Evolutionary conservation across 2,329 filamentous ascomycete genomes (phyloP).

Genomic region (Alternaria novae-zelandiae): DNA sequence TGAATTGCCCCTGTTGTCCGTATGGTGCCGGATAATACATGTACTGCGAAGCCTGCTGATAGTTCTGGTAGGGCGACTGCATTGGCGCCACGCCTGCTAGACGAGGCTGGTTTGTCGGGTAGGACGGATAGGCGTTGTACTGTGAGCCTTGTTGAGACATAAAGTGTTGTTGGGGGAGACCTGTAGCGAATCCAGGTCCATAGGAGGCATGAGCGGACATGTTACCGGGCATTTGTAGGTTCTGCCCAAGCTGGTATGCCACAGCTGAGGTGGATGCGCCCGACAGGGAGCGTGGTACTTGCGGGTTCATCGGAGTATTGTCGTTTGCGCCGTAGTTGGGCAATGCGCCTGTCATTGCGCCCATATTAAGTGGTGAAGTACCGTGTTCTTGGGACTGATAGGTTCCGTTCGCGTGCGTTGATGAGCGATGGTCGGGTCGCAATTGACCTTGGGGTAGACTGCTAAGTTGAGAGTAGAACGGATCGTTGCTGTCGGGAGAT

Average conservation of each 20-base stretch:
- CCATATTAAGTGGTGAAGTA: conserved; percentile 44
- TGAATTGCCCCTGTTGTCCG: conserved; percentile 35
- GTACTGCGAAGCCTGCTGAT: conserved; percentile 41
- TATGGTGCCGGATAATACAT: conserved; percentile 47
- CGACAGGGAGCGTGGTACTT: conserved; percentile 42
- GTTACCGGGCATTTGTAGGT: conserved; percentile 40
- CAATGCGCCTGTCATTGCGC: conserved; percentile 43
- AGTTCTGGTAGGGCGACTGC: conserved; percentile 39
- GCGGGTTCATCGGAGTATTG: conserved; percentile 19
- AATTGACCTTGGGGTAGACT: conserved; percentile 37
- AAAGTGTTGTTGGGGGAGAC: conserved; percentile 40
- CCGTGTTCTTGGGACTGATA: conserved; percentile 37
- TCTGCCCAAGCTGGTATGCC: conserved; percentile 51
- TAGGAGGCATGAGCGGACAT: conserved; percentile 36
- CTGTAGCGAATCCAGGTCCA: conserved; percentile 31
- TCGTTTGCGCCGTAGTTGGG: conserved; percentile 43
- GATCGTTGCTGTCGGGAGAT: conserved; percentile 31
- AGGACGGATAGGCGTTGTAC: conserved; percentile 31
- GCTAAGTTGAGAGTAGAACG: conserved; percentile 49
- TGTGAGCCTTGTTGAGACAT: conserved; percentile 32
- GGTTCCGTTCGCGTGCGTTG: conserved; percentile 29
- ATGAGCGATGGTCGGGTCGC: conserved; percentile 38
- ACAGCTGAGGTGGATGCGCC: conserved; percentile 49
- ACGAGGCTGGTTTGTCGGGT: conserved; percentile 34
- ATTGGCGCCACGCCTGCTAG: conserved; percentile 27